A percentile compares a stretch with the other conserved stretches of the same genome.
Conservation (phyloP, 345 rosid species). For the Tarenaya hassleriana region DNA sequence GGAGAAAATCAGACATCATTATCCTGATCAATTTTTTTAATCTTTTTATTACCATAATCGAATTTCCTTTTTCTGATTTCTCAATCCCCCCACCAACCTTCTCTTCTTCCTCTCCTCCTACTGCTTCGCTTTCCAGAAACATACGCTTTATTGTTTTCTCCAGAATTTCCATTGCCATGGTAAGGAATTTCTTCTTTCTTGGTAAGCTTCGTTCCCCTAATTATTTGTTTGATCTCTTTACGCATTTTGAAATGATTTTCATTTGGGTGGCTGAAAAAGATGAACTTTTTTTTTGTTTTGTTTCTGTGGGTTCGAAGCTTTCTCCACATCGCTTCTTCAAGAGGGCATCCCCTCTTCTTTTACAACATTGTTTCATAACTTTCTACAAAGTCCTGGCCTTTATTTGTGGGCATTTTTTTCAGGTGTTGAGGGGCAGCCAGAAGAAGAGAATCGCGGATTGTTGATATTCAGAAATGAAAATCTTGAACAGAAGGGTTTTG, state of each 20-base stretch:
- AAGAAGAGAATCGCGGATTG: slow-evolving; percentile 28
- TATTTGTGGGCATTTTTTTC: too few species aligned
- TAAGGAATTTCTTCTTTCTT: slow-evolving; percentile 14
- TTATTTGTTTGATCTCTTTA: background rate
- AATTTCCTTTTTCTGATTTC: slow-evolving; percentile 39
- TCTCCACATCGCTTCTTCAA: slow-evolving; percentile 53
- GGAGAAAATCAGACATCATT: slow-evolving; percentile 19
- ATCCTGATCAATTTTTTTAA: background rate
- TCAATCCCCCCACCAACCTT: slow-evolving; percentile 27
- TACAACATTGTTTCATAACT: background rate
- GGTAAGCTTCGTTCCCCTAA: background rate
- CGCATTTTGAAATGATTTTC: slow-evolving; percentile 16
- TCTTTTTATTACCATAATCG: too few species aligned
- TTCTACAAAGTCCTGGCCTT: background rate
- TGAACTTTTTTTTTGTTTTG: slow-evolving; percentile 13
- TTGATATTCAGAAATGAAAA: slow-evolving; percentile 23
- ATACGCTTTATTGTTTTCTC: slow-evolving; percentile 5
- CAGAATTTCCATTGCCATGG: background rate
- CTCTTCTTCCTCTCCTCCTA: slow-evolving; percentile 14
- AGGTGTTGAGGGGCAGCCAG: slow-evolving; percentile 27
- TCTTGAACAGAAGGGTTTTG: slow-evolving; percentile 32
- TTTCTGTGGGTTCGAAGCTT: too few species aligned
- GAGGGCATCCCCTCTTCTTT: slow-evolving; percentile 47
- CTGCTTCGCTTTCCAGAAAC: too few species aligned
- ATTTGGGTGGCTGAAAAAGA: background rate